Evolutionary conservation across 805 yeast species (phyloP), one percentile per base, ranked within the genome.

Genomic region (Starmerella roubikii): DNA sequence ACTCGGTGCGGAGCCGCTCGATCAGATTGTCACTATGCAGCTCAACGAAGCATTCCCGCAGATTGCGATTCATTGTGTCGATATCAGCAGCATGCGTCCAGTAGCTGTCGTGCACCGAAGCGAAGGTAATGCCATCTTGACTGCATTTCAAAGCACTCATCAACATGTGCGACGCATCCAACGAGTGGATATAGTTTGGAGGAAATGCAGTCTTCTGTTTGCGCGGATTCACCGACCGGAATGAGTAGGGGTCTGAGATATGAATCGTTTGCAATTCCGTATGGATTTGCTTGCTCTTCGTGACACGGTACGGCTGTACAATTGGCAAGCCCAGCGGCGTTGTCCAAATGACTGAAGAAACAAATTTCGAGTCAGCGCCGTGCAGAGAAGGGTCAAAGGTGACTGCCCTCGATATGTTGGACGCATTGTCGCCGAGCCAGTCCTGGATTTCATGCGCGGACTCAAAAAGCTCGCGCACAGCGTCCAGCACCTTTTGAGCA

Each of bases 81-180:
- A 88, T 75, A 56, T 82, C 88, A 35, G 73, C 64, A 1, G 98
- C 96, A 56, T 91, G 97, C 0, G 97, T 85, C 98, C 98, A 88
- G 58, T 82, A 88, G 0, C 97, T 88, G 57, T 88, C 98, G 59
- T 88, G 98, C 19, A 88, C 98, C 0, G 97, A 76, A 0, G 97
- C 95, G 67, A 91, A 88, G 11, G 74, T 65, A 35, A 91, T 59
- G 0, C 72, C 74, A 1, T 56, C 55, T 30, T 75, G 68, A 4
- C 78, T 74, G 58, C 95, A 84, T 19, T 74, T 74, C 36, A 73
- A 66, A 0, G 96, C 93, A 8, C 94, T 79, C 65, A 86, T 62
- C 37, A 91, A 66, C 98, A 88, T 91, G 57, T 88, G 98, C 0
- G 95, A 78, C 1, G 97, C 97, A 67, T 88, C 98, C 41, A 88